These are phyloP conservation scores for Acephala macrosclerotiorum DNA, from an alignment of 2,329 filamentous ascomycete genomes.

Conservation along the genomic window DNA sequence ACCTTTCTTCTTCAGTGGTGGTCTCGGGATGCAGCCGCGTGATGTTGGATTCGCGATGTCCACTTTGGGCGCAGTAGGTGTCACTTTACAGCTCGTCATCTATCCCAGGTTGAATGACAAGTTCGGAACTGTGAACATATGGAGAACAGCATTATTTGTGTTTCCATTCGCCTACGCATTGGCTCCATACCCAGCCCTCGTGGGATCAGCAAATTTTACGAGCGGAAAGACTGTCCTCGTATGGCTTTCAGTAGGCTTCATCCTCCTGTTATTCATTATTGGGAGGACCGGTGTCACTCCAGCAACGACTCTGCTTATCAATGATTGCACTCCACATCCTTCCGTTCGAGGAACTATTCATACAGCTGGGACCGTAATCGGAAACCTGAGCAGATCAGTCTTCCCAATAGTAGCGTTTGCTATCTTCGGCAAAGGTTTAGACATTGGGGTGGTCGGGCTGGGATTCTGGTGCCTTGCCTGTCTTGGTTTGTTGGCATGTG, in stretches of 20 bases:
- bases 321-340: slow-evolving; percentile 64
- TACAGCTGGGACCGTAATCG: slow-evolving; percentile 61
- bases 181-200: slow-evolving; percentile 72
- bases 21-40: slow-evolving; percentile 72
- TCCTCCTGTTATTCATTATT: slow-evolving; percentile 69
- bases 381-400: slow-evolving; percentile 61
- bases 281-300: slow-evolving; percentile 72
- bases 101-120: slow-evolving; percentile 71
- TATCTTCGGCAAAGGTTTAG: slow-evolving; percentile 55
- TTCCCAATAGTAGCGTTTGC: slow-evolving; percentile 64
- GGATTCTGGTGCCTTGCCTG: slow-evolving; percentile 50
- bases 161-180: slow-evolving; percentile 74
- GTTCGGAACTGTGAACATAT: slow-evolving; percentile 71
- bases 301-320: slow-evolving; percentile 64
- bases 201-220: slow-evolving; percentile 55
- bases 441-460: slow-evolving; percentile 60
- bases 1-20: slow-evolving; percentile 58
- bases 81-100: slow-evolving; percentile 66
- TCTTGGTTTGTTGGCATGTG: slow-evolving; percentile 56
- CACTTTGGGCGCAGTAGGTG: slow-evolving; percentile 76
- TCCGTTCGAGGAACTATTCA: slow-evolving; percentile 63
- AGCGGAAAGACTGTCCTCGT: slow-evolving; percentile 20
- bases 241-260: slow-evolving; percentile 18
- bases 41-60: slow-evolving; percentile 78
- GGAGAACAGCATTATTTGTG: slow-evolving; percentile 67